Evolutionary conservation across 345 rosid species (phyloP).

Genomic region (Abelmoschus esculentus): DNA sequence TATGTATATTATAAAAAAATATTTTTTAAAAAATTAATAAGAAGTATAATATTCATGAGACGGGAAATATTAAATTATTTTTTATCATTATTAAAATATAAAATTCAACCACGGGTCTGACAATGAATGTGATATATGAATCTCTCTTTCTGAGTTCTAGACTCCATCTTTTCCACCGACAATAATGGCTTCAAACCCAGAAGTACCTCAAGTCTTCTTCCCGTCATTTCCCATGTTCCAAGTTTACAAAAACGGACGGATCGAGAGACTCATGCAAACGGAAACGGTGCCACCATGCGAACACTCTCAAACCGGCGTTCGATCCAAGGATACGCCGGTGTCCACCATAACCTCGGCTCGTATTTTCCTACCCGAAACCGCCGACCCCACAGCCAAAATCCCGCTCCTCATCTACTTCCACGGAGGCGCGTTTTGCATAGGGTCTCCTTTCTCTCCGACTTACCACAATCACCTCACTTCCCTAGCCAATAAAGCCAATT

Average conservation of each 20-base stretch:
- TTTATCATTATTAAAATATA: too few species aligned
- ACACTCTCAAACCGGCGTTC: neutral
- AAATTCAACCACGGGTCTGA: too few species aligned
- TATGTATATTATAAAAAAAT: too few species aligned
- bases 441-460: conserved; percentile 31
- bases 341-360: neutral
- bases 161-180: neutral
- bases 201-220: neutral
- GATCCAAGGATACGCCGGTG: neutral
- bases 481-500: conserved; percentile 24
- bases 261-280: neutral
- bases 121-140: too few species aligned
- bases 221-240: neutral
- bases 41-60: too few species aligned
- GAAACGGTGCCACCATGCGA: neutral
- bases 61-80: too few species aligned
- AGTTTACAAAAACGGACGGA: conserved; percentile 11
- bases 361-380: neutral
- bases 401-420: conserved; percentile 48
- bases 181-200: conserved; percentile 8
- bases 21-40: too few species aligned
- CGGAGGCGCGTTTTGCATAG: conserved; percentile 45
- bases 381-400: conserved; percentile 15
- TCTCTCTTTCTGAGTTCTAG: too few species aligned
- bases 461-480: conserved; percentile 24